Percentiles rank a stretch among this genome's conserved stretches.
Evolutionary conservation across 192 early-diverging fungal species (phyloP).

Genomic region (Backusella circina): DNA sequence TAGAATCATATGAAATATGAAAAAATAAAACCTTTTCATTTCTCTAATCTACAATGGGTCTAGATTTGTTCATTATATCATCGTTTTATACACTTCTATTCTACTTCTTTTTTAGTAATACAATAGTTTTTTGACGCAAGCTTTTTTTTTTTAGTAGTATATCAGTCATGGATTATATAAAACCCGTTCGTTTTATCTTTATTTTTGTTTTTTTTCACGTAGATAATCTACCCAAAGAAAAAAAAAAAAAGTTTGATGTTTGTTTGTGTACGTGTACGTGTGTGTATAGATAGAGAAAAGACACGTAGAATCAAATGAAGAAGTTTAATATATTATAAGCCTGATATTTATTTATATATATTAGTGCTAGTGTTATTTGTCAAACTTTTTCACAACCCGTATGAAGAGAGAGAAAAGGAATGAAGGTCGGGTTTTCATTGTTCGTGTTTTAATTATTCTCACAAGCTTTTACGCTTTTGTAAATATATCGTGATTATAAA

Average conservation of each 20-base stretch:
- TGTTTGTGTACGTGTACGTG: not conserved
- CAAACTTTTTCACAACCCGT: not conserved
- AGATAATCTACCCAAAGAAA: not conserved
- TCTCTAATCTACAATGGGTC: not conserved
- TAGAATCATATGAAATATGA: not conserved
- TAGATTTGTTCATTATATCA: not conserved
- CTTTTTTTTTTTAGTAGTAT: not conserved
- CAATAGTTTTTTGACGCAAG: not conserved
- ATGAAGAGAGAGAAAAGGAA: not conserved
- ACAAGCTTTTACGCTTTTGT: not conserved
- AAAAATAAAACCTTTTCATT: not conserved
- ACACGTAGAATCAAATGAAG: not conserved
- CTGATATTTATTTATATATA: not conserved
- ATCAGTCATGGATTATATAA: not conserved
- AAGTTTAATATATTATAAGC: not conserved
- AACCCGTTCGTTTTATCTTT: not conserved
- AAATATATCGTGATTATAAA: conserved; percentile 1
- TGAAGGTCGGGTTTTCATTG: not conserved
- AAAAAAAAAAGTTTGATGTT: not conserved
- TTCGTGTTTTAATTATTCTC: not conserved
- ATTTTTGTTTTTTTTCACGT: not conserved
- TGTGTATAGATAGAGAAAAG: not conserved
- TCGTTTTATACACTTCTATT: too few species aligned
- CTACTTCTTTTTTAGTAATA: not conserved
- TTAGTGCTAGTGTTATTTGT: not conserved